Evolutionary conservation across 352 stramenopile species (phyloP).

Genomic region (Phytophthora boehmeriae): DNA sequence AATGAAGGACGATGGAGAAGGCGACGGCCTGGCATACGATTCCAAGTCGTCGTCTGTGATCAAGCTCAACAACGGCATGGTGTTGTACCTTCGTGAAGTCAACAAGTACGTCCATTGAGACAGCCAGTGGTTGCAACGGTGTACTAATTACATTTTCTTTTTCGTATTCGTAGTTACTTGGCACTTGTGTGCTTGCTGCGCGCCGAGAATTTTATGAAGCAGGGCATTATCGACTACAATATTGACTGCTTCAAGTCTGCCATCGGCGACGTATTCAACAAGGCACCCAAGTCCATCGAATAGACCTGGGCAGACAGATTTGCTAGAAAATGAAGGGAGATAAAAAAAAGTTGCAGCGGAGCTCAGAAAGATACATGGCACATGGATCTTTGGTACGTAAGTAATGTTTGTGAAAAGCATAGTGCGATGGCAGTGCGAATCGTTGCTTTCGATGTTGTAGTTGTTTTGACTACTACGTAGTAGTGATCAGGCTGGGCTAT

Average conservation of each 20-base stretch:
- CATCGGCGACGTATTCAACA: conserved; percentile 91
- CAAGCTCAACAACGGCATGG: conserved; percentile 98
- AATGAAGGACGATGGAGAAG: conserved; percentile 92
- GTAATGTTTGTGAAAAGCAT: too few species aligned
- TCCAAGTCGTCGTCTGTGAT: conserved; percentile 97
- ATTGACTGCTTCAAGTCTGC: conserved; percentile 98
- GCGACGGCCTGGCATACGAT: conserved; percentile 95
- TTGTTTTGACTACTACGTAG: too few species aligned
- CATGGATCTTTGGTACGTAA: too few species aligned
- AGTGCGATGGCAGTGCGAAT: too few species aligned
- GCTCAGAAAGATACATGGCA: conserved; percentile 6
- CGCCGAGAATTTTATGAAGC: conserved; percentile 97
- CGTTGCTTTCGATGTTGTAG: too few species aligned
- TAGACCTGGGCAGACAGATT: conserved; percentile 17
- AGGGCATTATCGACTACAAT: conserved; percentile 99
- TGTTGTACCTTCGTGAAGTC: conserved; percentile 94
- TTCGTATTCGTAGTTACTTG: conserved; percentile 79
- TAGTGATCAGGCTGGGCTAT: too few species aligned
- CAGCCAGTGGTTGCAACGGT: not conserved
- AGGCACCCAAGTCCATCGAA: conserved; percentile 61
- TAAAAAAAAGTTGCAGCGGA: conserved; percentile 18
- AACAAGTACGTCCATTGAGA: conserved; percentile 73
- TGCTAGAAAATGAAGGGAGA: not conserved
- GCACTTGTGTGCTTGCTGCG: conserved; percentile 97
- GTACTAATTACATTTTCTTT: conserved; percentile 10